Evolutionary conservation across 2,329 filamentous ascomycete species (phyloP).

Genomic region (Domatiomyces globalis): DNA sequence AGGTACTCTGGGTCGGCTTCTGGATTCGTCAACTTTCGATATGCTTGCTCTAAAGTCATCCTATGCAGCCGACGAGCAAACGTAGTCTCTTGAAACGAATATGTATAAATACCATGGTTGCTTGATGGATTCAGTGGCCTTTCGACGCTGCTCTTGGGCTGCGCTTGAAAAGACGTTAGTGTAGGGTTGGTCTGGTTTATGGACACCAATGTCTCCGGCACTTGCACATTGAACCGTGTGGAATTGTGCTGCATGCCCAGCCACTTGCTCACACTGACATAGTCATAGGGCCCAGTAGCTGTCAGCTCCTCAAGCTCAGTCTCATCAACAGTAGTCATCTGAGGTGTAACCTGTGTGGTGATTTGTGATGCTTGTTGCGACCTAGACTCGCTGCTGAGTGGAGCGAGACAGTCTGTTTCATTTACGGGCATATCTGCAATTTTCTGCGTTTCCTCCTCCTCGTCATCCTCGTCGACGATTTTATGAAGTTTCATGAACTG

Average conservation of each 20-base stretch:
- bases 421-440: background rate
- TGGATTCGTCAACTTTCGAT: constrained; percentile 24
- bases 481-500: constrained; percentile 11
- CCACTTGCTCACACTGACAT: constrained; percentile 1
- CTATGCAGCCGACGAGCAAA: constrained; percentile 61
- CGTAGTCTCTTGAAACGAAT: constrained; percentile 48
- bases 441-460: constrained; percentile 12
- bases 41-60: constrained; percentile 47
- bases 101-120: constrained; percentile 34
- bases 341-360: background rate
- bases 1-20: constrained; percentile 36
- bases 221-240: constrained; percentile 6
- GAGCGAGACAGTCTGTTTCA: background rate
- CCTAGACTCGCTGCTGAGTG: background rate
- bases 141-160: constrained; percentile 8
- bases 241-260: constrained; percentile 7
- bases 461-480: constrained; percentile 9
- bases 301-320: constrained; percentile 2
- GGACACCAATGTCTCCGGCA: constrained; percentile 4
- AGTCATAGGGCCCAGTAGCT: background rate
- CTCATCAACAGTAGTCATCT: constrained; percentile 4
- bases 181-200: background rate
- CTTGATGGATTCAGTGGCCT: background rate
- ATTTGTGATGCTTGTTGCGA: constrained; percentile 2
- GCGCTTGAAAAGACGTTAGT: constrained; percentile 2